A percentile compares a stretch with the other conserved stretches of the same genome.
Conservation (phyloP, 1,284 basidiomycete genomes). For the Xerocomus tenax region DNA sequence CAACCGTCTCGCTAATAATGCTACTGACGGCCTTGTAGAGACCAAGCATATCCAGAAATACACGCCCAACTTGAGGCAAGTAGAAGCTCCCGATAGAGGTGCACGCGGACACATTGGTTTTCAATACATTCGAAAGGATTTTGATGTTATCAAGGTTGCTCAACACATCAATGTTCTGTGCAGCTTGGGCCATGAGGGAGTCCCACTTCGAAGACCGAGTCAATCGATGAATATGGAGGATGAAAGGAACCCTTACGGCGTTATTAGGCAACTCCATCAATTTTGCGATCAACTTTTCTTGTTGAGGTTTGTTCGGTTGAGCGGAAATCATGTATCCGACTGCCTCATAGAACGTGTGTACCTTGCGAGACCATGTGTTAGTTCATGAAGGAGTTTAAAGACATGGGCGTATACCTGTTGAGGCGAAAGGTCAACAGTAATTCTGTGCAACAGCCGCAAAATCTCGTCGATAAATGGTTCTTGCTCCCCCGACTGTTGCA, state of each 20-base stretch:
- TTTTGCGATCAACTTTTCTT: conserved; percentile 91
- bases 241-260: conserved; percentile 51
- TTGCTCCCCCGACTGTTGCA: conserved; percentile 94
- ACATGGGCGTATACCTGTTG: conserved; percentile 57
- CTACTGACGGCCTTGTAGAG: conserved; percentile 96
- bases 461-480: conserved; percentile 99
- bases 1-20: conserved; percentile 93
- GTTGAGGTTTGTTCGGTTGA: conserved; percentile 94
- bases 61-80: conserved; percentile 88
- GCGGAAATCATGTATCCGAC: conserved; percentile 99
- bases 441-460: conserved; percentile 82
- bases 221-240: conserved; percentile 1
- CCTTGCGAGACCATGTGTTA: conserved; percentile 38
- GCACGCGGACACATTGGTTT: conserved; percentile 98
- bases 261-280: conserved; percentile 97
- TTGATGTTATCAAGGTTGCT: conserved; percentile 92
- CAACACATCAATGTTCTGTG: conserved; percentile 88
- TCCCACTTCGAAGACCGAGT: conserved; percentile 67
- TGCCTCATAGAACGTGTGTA: conserved; percentile 96
- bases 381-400: background rate
- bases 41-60: conserved; percentile 98
- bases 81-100: conserved; percentile 96
- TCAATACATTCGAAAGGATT: conserved; percentile 93
- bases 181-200: conserved; percentile 92
- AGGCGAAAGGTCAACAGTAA: conserved; percentile 91